phyloP scores from a whole-genome alignment of 2,329 filamentous ascomycete species.

The Fusarium lyarnte region DNA sequence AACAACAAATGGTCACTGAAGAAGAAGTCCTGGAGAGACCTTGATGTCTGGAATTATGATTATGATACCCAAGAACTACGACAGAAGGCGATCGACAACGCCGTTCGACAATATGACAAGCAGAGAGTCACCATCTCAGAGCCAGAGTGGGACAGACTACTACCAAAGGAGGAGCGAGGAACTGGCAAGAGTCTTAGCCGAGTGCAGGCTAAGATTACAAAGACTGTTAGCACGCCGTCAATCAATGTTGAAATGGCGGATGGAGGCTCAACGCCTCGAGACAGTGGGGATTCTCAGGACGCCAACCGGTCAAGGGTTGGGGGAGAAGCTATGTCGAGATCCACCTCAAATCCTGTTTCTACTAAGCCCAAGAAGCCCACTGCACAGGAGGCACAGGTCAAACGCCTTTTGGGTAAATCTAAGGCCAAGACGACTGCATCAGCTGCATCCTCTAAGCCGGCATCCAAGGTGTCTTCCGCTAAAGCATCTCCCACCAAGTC shows the following conservation, averaged over 20 bases:
- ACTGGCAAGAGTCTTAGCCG: slow-evolving; percentile 69
- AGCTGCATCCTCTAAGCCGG: slow-evolving; percentile 46
- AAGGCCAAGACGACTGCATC: slow-evolving; percentile 49
- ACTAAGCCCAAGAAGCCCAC: slow-evolving; percentile 66
- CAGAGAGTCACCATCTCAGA: slow-evolving; percentile 65
- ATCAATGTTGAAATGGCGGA: slow-evolving; percentile 62
- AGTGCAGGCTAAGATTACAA: slow-evolving; percentile 67
- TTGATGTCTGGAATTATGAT: slow-evolving; percentile 71
- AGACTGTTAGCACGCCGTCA: slow-evolving; percentile 58
- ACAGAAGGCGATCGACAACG: slow-evolving; percentile 69
- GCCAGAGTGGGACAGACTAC: slow-evolving; percentile 69
- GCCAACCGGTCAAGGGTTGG: slow-evolving; percentile 46
- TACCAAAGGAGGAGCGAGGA: slow-evolving; percentile 66
- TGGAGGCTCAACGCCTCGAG: slow-evolving; percentile 54
- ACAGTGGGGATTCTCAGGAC: slow-evolving; percentile 46
- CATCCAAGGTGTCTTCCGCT: slow-evolving; percentile 52
- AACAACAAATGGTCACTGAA: slow-evolving; percentile 65
- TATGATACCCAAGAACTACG: slow-evolving; percentile 65
- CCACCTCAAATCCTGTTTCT: slow-evolving; percentile 61
- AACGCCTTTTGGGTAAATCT: slow-evolving; percentile 58
- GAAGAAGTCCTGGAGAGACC: slow-evolving; percentile 69
- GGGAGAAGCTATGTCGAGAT: slow-evolving; percentile 58
- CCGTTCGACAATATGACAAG: slow-evolving; percentile 68
- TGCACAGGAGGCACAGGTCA: slow-evolving; percentile 64
- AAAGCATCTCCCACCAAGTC: slow-evolving; percentile 55